Conservation (phyloP, 2,329 filamentous ascomycete genomes). For the Neurospora sp. region DNA sequence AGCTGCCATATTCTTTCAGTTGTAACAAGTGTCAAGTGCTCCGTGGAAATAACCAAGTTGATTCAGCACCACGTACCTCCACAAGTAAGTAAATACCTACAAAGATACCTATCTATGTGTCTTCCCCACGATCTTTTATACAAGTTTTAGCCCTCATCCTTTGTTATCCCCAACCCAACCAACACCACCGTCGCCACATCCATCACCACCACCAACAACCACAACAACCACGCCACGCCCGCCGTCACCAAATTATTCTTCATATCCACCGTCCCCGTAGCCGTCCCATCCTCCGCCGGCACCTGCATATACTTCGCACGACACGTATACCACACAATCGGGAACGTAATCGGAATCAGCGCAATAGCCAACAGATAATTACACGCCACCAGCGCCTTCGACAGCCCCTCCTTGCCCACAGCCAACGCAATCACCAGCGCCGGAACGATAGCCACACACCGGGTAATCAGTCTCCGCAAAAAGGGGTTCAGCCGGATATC, state of each 20-base stretch:
- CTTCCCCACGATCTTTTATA: background rate
- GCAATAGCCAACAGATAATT: conserved; percentile 21
- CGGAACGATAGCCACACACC: conserved; percentile 22
- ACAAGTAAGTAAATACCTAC: too few species aligned
- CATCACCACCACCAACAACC: conserved; percentile 17
- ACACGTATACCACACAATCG: conserved; percentile 22
- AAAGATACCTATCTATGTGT: too few species aligned
- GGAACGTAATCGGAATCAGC: conserved; percentile 22
- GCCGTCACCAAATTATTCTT: conserved; percentile 11
- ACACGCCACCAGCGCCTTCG: conserved; percentile 19
- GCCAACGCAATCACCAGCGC: conserved; percentile 21
- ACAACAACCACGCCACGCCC: conserved; percentile 14
- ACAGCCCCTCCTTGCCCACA: conserved; percentile 21
- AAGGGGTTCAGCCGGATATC: conserved; percentile 20
- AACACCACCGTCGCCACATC: conserved; percentile 18
- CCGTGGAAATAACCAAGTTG: too few species aligned
- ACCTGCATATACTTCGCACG: conserved; percentile 20
- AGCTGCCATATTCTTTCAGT: too few species aligned
- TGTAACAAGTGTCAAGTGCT: too few species aligned
- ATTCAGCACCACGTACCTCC: too few species aligned
- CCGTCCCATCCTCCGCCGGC: conserved; percentile 4
- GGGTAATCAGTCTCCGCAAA: conserved; percentile 20
- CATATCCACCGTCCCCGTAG: conserved; percentile 10
- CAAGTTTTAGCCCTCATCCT: conserved; percentile 10
- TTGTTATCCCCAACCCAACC: conserved; percentile 13